Evolutionary conservation across 345 rosid genomes (phyloP).

Genomic region (Carallia pectinifolia): DNA sequence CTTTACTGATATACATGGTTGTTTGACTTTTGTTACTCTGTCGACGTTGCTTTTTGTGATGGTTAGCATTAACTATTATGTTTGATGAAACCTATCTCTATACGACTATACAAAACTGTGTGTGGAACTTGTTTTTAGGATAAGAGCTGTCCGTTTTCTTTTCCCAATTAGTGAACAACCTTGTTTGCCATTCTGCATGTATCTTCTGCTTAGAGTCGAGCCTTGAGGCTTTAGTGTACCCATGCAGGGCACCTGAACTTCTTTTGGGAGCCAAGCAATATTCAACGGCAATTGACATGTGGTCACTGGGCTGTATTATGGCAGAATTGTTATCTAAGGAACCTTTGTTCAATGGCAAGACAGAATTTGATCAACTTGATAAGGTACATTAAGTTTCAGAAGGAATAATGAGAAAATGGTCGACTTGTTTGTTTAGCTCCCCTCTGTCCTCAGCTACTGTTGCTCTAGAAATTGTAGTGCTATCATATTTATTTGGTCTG

Average conservation of each 20-base stretch:
- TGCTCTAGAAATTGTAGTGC: neutral
- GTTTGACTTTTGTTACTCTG: neutral
- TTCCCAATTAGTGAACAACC: neutral
- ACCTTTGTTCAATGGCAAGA: constrained; percentile 89
- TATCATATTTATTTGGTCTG: neutral
- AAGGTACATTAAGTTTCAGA: constrained; percentile 49
- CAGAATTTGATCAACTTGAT: constrained; percentile 96
- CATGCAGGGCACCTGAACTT: constrained; percentile 16
- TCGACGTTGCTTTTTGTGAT: neutral
- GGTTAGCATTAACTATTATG: neutral
- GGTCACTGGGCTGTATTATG: constrained; percentile 12
- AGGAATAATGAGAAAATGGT: neutral
- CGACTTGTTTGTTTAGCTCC: neutral
- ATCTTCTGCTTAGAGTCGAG: neutral
- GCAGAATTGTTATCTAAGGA: constrained; percentile 85
- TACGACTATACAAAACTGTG: neutral
- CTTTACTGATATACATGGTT: neutral
- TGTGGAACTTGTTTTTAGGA: neutral
- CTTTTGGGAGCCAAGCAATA: constrained; percentile 6
- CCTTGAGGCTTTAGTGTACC: constrained; percentile 5
- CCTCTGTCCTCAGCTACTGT: neutral
- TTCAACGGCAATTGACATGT: constrained; percentile 11
- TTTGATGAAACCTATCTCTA: neutral
- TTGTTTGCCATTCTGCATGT: neutral
- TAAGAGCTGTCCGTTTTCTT: neutral